Base-by-base conservation (phyloP, 352 stramenopile genomes). In the Thalassiosira ordinaria region DNA sequence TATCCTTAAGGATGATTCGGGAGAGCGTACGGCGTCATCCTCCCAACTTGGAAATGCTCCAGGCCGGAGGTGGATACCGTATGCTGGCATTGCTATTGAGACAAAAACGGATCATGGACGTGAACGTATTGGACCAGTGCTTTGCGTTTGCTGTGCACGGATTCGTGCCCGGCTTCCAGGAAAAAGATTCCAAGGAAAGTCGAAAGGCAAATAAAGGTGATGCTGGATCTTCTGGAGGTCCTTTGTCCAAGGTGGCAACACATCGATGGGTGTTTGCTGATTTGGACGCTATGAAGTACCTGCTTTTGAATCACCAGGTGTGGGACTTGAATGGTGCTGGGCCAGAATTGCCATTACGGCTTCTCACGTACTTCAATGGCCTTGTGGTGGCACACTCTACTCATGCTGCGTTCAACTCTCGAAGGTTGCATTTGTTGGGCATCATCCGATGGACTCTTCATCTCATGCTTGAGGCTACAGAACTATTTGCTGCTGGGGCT, bases 211-310 rank as follows among this genome's bases (percentile, higher is more conserved):
- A n/a, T n/a, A n/a, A n/a, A n/a, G n/a, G n/a, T n/a, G n/a, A n/a
- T n/a, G n/a, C n/a, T n/a, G n/a, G n/a, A n/a, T 47, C 41, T 53
- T 66, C 75, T 56, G 61, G 55, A 24, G 59, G 67, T 55, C 57
- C 67, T 31, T 20, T 84, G 26, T 78, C 77, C 2, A 83, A 85
- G 61, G 65, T 60, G 31, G 70, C 75, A 33, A 82, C 74, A 24
- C 75, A 87, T 60, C 63, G 74, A 20, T 95, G 88, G 87, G 81
- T 94, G n/a, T 92, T 95, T 67, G 78, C 85, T 41, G 91, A 95
- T 84, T 74, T 94, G 51, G 91, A 95, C 80, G 91, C 91, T 27
- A 92, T 95, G 88, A 95, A 94, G 74, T 91, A 93, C 27, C 64
- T 95, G 2, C 71, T 95, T 9, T 67, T 94, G 22, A 95, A 95